Evolutionary conservation across 345 rosid species (phyloP), one percentile per base, ranked within the genome.

Genomic region (Hibiscus trionum): DNA sequence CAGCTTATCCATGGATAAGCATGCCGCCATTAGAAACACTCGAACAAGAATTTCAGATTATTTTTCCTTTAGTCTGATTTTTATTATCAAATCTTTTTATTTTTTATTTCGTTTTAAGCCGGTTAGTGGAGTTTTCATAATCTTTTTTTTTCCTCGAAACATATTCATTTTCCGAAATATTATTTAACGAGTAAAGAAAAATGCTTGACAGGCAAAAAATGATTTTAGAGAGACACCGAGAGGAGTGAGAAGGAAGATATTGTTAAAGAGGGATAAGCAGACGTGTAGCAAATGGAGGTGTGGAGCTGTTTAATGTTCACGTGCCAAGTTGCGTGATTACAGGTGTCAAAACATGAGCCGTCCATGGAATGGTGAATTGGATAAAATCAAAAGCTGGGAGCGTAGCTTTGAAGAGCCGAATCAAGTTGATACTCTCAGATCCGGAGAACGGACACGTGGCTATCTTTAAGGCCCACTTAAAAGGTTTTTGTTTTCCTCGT

Each of bases 381-480:
- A 79, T 78, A 84, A 84, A 66, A 79, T 86, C 86, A 82, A 84
- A 84, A 80, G 81, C 86, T 70, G 63, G 46, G 79, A 63, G 66
- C 24, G 24, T 27, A 72, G 75, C 24, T 70, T 66, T 26, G n/a
- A 33, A 70, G 33, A 53, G 71, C 65, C 57, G 73, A 75, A 77
- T 80, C 76, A 15, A 47, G 29, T 27, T 74, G 74, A 77, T 44
- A 26, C 72, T 39, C 58, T 33, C 35, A 47, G 76, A 80, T 80
- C 83, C 62, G 11, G 16, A 61, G 29, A n/a, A 21, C 10, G 72
- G 44, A 72, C 81, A 81, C 79, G 84, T 77, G 80, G 83, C 63
- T 17, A 27, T 5, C n/a, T 15, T 4, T 17, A 14, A 4, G 68
- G 29, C 31, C 39, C 50, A 35, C 61, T 55, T 31, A 19, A 64